Evolutionary conservation across 805 yeast species (phyloP).

Genomic region (Hemisphaericaspora nanyangensis): DNA sequence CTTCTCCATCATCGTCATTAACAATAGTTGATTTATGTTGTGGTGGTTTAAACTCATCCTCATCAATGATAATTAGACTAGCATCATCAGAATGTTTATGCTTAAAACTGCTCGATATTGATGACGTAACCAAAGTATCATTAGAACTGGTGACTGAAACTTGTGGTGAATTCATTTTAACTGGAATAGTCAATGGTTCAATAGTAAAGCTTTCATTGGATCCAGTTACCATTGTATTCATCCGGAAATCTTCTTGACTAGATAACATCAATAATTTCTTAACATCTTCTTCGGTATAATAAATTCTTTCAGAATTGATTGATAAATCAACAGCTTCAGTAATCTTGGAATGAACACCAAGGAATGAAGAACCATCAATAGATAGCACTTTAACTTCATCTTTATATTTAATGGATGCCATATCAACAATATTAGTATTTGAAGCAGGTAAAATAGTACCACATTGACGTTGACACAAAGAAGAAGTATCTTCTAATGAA

Average conservation of each 20-base stretch:
- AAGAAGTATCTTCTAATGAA: constrained; percentile 22
- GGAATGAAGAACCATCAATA: constrained; percentile 50
- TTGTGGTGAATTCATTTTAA: too few relatives aligned
- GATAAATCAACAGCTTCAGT: constrained; percentile 26
- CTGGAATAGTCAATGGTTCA: too few relatives aligned
- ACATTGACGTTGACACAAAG: constrained; percentile 46
- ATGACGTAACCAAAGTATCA: too few relatives aligned
- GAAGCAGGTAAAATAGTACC: constrained; percentile 64
- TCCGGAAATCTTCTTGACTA: too few relatives aligned
- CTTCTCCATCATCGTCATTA: not conserved
- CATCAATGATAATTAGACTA: too few relatives aligned
- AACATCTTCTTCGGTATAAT: constrained; percentile 29
- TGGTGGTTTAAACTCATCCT: too few relatives aligned
- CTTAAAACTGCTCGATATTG: too few relatives aligned
- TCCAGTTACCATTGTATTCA: too few relatives aligned
- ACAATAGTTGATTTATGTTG: not conserved
- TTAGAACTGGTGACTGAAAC: too few relatives aligned
- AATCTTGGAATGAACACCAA: constrained; percentile 52
- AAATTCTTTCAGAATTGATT: constrained; percentile 19
- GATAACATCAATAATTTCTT: constrained; percentile 17
- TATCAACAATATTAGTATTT: constrained; percentile 43
- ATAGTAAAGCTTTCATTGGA: too few relatives aligned
- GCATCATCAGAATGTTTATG: too few relatives aligned
- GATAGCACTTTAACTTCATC: constrained; percentile 42
- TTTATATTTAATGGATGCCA: constrained; percentile 34